Base-by-base conservation (phyloP, 2,329 filamentous ascomycete genomes). In the Cercospora sp. region DNA sequence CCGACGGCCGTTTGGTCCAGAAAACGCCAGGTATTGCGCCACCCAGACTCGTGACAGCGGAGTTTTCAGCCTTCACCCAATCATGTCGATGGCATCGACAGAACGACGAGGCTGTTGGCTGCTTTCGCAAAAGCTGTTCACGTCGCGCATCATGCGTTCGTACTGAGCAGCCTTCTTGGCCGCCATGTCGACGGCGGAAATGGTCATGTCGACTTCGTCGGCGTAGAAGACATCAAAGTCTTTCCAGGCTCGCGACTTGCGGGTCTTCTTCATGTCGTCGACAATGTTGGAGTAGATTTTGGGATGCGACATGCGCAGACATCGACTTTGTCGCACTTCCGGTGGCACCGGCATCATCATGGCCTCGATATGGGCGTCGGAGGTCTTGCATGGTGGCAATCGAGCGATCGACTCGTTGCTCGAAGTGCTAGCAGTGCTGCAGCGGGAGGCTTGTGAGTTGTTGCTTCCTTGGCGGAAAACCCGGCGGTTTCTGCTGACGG, bases 291-390 rank as follows among this genome's bases (percentile, higher is more conserved):
- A 70, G 67, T 78, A 78, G 9, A 70, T 74, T 67, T 73, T 74
- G 12, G 76, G 76, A 39, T 76, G 72, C 65, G 72, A 75, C 58
- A 78, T 70, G 26, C 76, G 71, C 51, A 78, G 60, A 69, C 76
- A 78, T 42, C 72, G 70, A 69, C 73, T 75, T 8, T 73, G 67
- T 30, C 70, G 59, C 3, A 69, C 69, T 66, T 72, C 74, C 12
- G 67, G 63, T 3, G 76, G 76, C 9, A 74, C 63, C 8, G 76
- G 73, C 76, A 77, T 77, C 76, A 78, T 77, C 73, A 77, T 73
- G 28, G 76, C 75, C 48, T 78, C 75, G 53, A 78, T 72, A 48
- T 73, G 73, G 23, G 75, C 72, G 57, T 76, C 73, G 10, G 72
- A 74, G 5, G 66, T 61, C 59, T 73, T 74, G 67, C 76, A 77